These are phyloP conservation scores for Scutellaria minor DNA, from an alignment of 257 asterid species.

Conservation along the genomic window DNA sequence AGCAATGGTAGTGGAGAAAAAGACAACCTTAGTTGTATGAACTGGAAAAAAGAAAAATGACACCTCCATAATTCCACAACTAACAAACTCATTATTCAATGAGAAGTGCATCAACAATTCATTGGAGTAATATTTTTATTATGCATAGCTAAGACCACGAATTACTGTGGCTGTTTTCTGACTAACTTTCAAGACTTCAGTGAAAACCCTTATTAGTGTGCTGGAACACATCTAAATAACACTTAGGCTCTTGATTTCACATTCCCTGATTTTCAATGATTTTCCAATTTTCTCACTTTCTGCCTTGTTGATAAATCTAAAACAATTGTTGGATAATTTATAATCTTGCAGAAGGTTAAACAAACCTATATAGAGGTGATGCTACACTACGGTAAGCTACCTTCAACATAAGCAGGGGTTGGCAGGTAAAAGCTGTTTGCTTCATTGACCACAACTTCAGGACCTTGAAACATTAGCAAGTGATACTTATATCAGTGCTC, in stretches of 20 bases:
- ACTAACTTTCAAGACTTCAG: background rate
- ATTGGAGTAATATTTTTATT: background rate
- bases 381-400: conserved; percentile 30
- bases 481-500: conserved; percentile 36
- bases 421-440: conserved; percentile 46
- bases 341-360: conserved; percentile 1
- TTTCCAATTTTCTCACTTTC: background rate
- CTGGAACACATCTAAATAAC: conserved; percentile 3
- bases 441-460: conserved; percentile 47
- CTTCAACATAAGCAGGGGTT: conserved; percentile 51
- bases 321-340: background rate
- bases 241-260: background rate
- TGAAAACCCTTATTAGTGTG: background rate
- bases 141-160: background rate
- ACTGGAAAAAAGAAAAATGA: background rate
- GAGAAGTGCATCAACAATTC: conserved; percentile 19
- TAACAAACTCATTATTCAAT: conserved; percentile 15
- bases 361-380: background rate
- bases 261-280: background rate
- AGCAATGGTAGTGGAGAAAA: background rate
- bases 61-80: background rate
- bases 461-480: conserved; percentile 46
- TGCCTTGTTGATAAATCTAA: background rate
- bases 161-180: background rate
- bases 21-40: background rate